These are phyloP conservation scores for Trichoderma asperellum DNA, from an alignment of 2,329 filamentous ascomycete species.

Conservation along the genomic window DNA sequence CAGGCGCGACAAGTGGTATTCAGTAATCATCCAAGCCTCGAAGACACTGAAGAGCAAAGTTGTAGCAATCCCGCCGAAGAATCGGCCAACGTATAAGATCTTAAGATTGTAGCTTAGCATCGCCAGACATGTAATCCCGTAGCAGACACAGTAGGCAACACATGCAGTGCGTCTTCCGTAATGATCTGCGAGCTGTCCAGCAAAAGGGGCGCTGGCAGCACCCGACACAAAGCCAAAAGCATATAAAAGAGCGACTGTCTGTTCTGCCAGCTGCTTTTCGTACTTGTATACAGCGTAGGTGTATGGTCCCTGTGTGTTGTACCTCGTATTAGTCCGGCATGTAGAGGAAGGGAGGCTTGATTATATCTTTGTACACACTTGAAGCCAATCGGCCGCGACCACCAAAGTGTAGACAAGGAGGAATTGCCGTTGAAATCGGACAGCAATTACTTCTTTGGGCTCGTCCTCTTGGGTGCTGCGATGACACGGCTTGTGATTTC, in stretches of 20 bases:
- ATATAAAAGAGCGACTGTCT: constrained; percentile 50
- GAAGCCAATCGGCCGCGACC: constrained; percentile 42
- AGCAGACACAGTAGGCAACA: constrained; percentile 57
- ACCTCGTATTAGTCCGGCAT: background rate
- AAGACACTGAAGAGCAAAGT: constrained; percentile 63
- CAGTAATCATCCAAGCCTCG: constrained; percentile 64
- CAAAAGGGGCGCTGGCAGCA: constrained; percentile 49
- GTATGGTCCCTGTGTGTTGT: constrained; percentile 46
- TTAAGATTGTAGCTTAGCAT: constrained; percentile 49
- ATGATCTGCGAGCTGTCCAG: constrained; percentile 46
- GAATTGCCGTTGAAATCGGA: constrained; percentile 18
- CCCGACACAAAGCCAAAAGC: constrained; percentile 54
- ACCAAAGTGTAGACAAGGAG: constrained; percentile 38
- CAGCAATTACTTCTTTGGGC: background rate
- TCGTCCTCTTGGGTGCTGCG: background rate
- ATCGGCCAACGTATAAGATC: constrained; percentile 57
- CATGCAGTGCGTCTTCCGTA: constrained; percentile 56
- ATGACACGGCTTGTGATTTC: background rate
- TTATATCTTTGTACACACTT: constrained; percentile 33
- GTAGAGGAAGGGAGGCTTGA: background rate
- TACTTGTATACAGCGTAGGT: constrained; percentile 58
- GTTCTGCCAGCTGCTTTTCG: constrained; percentile 51
- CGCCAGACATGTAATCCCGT: constrained; percentile 56
- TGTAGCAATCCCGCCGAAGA: constrained; percentile 59
- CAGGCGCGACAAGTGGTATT: constrained; percentile 55